Conservation (phyloP, 2,329 filamentous ascomycete species). For the Sphaerostilbella broomeana region DNA sequence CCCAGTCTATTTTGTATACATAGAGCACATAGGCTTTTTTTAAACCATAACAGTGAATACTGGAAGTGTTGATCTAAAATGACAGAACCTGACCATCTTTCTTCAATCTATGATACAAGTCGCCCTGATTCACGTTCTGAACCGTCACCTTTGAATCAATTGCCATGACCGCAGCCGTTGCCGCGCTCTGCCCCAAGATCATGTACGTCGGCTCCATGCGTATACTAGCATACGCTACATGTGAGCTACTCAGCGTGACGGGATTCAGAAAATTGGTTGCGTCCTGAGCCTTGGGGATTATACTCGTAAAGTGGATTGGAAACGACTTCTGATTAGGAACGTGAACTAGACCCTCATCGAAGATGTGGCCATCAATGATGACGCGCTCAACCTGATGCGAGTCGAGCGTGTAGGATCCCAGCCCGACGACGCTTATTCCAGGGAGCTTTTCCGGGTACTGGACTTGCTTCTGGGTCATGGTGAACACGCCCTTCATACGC, state of each 20-base stretch:
- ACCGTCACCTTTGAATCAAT: slow-evolving; percentile 11
- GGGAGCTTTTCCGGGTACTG: slow-evolving; percentile 7
- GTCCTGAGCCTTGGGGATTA: slow-evolving; percentile 7
- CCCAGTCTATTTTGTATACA: no score
- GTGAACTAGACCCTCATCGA: slow-evolving; percentile 20
- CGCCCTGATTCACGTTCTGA: slow-evolving; percentile 9
- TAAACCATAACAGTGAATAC: no score
- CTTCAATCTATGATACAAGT: slow-evolving; percentile 1
- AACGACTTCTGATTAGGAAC: slow-evolving; percentile 7
- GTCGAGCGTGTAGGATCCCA: slow-evolving; percentile 21
- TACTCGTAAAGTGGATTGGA: slow-evolving; percentile 7
- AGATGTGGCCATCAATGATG: slow-evolving; percentile 16
- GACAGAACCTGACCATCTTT: slow-evolving; percentile 4
- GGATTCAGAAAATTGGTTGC: slow-evolving; percentile 13
- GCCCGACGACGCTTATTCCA: slow-evolving; percentile 16
- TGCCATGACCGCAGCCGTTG: slow-evolving; percentile 11
- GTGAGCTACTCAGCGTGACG: slow-evolving; percentile 13
- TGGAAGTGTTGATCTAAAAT: no score
- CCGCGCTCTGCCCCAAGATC: slow-evolving; percentile 14
- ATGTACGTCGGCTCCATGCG: slow-evolving; percentile 15
- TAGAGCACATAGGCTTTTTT: no score
- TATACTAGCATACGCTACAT: slow-evolving; percentile 13
- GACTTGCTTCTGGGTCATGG: slow-evolving; percentile 20
- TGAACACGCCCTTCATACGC: slow-evolving; percentile 20
- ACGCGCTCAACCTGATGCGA: slow-evolving; percentile 20